phyloP scores from a whole-genome alignment of 2,329 filamentous ascomycete species.

The Pseudocercospora crystallina region DNA sequence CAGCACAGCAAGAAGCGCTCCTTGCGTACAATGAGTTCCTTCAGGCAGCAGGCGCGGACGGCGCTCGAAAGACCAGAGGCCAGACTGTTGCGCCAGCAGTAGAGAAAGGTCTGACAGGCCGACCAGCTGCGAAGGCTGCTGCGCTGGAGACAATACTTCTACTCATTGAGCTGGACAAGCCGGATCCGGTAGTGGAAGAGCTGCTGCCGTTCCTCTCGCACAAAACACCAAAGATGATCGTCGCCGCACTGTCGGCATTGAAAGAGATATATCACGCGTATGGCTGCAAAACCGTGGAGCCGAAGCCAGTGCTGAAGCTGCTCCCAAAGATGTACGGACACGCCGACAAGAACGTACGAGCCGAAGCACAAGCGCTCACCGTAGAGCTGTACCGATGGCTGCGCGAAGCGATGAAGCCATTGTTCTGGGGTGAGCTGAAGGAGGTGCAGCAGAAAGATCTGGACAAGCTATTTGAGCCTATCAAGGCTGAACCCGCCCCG shows the following conservation, averaged over 20 bases:
- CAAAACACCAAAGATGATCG: conserved; percentile 88
- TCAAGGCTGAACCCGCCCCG: conserved; percentile 81
- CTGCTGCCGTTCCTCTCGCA: conserved; percentile 78
- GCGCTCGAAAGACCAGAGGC: conserved; percentile 65
- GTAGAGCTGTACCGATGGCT: conserved; percentile 97
- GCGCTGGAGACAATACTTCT: conserved; percentile 83
- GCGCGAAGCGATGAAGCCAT: conserved; percentile 94
- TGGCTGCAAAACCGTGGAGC: conserved; percentile 89
- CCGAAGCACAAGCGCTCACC: conserved; percentile 85
- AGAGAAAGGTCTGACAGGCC: conserved; percentile 89
- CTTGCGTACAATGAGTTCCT: conserved; percentile 86
- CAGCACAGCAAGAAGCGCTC: conserved; percentile 91
- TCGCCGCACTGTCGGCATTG: conserved; percentile 71
- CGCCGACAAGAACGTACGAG: conserved; percentile 96
- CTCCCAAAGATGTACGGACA: conserved; percentile 91
- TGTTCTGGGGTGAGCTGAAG: conserved; percentile 96
- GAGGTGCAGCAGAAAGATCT: conserved; percentile 92
- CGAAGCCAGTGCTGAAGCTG: conserved; percentile 84
- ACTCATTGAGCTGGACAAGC: conserved; percentile 84
- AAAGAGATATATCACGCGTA: conserved; percentile 88
- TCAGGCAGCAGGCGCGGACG: conserved; percentile 81
- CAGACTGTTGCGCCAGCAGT: conserved; percentile 75
- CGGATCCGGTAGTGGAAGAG: conserved; percentile 85
- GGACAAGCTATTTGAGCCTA: conserved; percentile 88
- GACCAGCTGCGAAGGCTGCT: conserved; percentile 84